A percentile compares a stretch with the other conserved stretches of the same genome.
Evolutionary conservation across 129 eudicot species (phyloP).

Genomic region (Cynara cardunculus): DNA sequence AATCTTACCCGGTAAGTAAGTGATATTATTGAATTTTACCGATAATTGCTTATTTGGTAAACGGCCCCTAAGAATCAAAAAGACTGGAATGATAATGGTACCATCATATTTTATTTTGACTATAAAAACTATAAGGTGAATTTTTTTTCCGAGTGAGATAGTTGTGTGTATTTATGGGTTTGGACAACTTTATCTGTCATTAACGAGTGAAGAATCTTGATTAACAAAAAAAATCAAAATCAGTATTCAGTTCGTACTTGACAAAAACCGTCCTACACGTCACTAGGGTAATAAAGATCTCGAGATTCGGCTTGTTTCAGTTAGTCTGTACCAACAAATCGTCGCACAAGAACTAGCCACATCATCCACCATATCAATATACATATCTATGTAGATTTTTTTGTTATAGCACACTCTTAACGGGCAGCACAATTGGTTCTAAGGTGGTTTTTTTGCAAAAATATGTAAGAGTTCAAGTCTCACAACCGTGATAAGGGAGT

Average conservation of each 20-base stretch:
- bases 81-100: neutral
- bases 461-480: neutral
- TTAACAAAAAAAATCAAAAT: neutral
- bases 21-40: too few relatives aligned
- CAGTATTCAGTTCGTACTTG: neutral
- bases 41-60: too few relatives aligned
- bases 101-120: neutral
- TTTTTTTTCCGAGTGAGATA: neutral
- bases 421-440: neutral
- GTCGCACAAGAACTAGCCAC: too few relatives aligned
- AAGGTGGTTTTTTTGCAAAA: neutral
- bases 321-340: neutral
- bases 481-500: neutral
- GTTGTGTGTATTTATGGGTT: neutral
- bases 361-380: neutral
- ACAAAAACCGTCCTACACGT: neutral
- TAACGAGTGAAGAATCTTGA: constrained; percentile 9
- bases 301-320: neutral
- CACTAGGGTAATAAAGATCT: neutral
- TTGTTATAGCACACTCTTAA: neutral
- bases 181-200: constrained; percentile 4
- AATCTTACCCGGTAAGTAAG: too few relatives aligned
- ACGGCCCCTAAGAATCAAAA: neutral
- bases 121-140: neutral
- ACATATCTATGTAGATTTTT: too few relatives aligned